Evolutionary conservation across 192 early-diverging fungal genomes (phyloP).

Genomic region (Paraglomus brasilianum): DNA sequence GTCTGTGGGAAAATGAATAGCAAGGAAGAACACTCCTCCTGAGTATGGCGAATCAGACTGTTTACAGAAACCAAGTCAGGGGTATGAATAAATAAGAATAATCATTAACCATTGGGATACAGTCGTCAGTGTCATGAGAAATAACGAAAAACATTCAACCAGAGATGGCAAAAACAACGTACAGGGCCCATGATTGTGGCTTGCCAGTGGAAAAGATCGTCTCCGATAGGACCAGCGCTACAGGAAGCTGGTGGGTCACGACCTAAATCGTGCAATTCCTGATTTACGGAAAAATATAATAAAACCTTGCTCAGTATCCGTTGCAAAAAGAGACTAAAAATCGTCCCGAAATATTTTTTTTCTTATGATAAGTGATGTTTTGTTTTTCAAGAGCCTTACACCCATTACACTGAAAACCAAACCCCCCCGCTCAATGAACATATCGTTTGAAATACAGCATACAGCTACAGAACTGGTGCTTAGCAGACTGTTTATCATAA

Average conservation of each 20-base stretch:
- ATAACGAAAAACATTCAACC: slow-evolving; percentile 15
- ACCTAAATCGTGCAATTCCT: slow-evolving; percentile 94
- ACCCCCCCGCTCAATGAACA: not conserved
- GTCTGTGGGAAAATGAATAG: slow-evolving; percentile 97
- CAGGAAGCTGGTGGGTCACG: slow-evolving; percentile 97
- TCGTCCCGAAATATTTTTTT: not conserved
- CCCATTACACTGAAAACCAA: no score
- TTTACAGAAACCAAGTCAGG: not conserved
- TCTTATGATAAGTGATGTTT: not conserved
- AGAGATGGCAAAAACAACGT: slow-evolving; percentile 38
- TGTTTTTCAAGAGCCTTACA: not conserved
- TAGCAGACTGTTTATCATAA: no score
- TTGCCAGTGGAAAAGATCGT: slow-evolving; percentile 94
- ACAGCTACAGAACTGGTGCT: slow-evolving; percentile 9
- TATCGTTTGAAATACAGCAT: not conserved
- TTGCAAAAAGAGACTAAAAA: not conserved
- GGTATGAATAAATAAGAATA: slow-evolving; percentile 6
- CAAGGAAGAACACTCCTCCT: slow-evolving; percentile 95
- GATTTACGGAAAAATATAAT: slow-evolving; percentile 28
- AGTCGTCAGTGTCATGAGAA: slow-evolving; percentile 2
- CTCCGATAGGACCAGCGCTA: slow-evolving; percentile 93
- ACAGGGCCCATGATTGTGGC: slow-evolving; percentile 98
- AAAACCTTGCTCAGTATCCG: no score
- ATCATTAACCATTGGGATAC: not conserved
- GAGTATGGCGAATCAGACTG: slow-evolving; percentile 88